Evolutionary conservation across 169 alveolate species (phyloP), one percentile per base, ranked within the genome.

Genomic region (Cystoisospora suis): DNA sequence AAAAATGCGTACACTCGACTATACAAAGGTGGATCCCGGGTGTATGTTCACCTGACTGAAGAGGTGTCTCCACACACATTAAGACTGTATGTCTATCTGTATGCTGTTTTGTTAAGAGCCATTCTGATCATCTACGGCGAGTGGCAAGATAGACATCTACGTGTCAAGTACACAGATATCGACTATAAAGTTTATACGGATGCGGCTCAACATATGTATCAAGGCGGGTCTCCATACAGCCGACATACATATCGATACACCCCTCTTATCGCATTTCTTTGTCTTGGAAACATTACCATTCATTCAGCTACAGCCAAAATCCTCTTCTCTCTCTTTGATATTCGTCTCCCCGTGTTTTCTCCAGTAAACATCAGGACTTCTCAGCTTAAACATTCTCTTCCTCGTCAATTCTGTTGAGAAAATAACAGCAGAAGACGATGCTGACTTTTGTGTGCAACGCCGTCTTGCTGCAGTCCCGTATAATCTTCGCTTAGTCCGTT

Each of bases 231-330:
- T 20, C 99, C 99, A 17, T 99, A 97, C 94, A 95, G 95, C 56
- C 95, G 99, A 80, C 99, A 98, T 86, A 98, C 99, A 4, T 99
- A 98, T 94, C 95, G 99, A 88, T 99, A 99, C 94, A 97, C 99
- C 17, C 99, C 99, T 0, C 70, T 99, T 49, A 90, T 98, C 44
- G 86, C 86, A 20, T 45, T 75, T 45, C 5, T 75, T 45, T 75
- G 86, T 44, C 47, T 75, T 2, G 65, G 40, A 40, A 75, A 75
- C 40, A 12, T 45, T 17, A 29, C 42, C 58, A n/a, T 72, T 9
- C 83, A 72, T 38, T 40, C 83, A n/a, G 49, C 56, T 5, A 17
- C 42, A 29, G 83, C 42, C 36, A 72, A 72, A 53, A 6, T 72
- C 29, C 56, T 72, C 58, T 72, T 72, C 29, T 46, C 83, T 2